Percentiles rank a stretch among this genome's conserved stretches.
phyloP scores from a whole-genome alignment of 164 flowering plant species.

The Liquidambar formosana region DNA sequence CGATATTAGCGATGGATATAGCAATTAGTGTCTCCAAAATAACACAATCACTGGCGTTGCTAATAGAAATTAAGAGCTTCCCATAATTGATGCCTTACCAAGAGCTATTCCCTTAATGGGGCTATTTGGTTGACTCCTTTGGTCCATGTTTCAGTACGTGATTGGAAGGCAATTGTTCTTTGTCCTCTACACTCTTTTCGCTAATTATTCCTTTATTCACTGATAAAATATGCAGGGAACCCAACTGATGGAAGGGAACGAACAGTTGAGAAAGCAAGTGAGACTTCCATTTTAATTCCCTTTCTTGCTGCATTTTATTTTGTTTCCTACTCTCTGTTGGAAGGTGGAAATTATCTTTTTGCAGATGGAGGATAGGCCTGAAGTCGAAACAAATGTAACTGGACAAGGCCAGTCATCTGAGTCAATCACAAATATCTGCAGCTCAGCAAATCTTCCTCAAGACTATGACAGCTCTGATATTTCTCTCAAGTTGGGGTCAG shows the following conservation, averaged over 20 bases:
- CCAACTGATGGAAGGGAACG: slow-evolving; percentile 26
- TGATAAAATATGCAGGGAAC: slow-evolving; percentile 19
- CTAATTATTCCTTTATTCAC: not conserved
- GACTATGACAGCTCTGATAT: slow-evolving; percentile 57
- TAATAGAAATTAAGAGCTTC: too few relatives aligned
- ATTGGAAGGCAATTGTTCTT: too few relatives aligned
- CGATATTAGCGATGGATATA: too few relatives aligned
- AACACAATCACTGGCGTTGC: too few relatives aligned
- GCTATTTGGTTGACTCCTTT: too few relatives aligned
- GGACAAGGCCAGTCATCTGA: slow-evolving; percentile 32
- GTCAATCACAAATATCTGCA: slow-evolving; percentile 25
- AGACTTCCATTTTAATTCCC: not conserved
- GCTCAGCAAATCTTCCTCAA: slow-evolving; percentile 39
- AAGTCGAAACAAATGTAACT: not conserved
- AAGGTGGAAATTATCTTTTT: not conserved
- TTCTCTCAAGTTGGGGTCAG: slow-evolving; percentile 69
- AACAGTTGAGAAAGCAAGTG: slow-evolving; percentile 21
- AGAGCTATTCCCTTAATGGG: too few relatives aligned
- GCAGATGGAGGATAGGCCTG: not conserved
- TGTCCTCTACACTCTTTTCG: too few relatives aligned
- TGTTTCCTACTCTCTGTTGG: not conserved
- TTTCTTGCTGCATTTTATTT: not conserved
- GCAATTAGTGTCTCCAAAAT: too few relatives aligned
- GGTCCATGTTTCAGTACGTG: too few relatives aligned
- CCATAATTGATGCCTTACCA: too few relatives aligned